Evolutionary conservation across 768 basidiomycete species (phyloP).

Genomic region (Russula earlei): DNA sequence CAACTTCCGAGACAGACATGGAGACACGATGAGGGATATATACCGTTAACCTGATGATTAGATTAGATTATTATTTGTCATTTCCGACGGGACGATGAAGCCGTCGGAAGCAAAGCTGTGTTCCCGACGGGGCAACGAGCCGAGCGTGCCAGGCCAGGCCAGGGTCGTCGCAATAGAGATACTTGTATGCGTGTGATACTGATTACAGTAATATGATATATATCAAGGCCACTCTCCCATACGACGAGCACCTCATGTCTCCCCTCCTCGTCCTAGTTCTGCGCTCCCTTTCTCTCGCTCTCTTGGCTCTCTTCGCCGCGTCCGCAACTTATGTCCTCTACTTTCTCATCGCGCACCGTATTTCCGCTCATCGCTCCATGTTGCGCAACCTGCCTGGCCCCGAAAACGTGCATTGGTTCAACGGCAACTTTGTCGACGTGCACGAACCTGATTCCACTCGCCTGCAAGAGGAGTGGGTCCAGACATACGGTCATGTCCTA

Average conservation of each 20-base stretch:
- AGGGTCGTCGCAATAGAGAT: too few relatives aligned
- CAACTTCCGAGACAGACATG: background rate
- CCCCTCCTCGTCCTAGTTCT: background rate
- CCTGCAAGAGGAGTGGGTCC: constrained; percentile 16
- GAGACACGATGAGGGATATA: background rate
- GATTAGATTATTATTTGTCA: too few relatives aligned
- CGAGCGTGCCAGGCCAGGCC: too few relatives aligned
- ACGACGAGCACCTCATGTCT: background rate
- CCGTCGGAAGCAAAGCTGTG: too few relatives aligned
- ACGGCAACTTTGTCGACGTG: constrained; percentile 1
- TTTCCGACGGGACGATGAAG: too few relatives aligned
- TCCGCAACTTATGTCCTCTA: background rate
- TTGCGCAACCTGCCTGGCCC: constrained; percentile 8
- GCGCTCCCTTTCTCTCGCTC: background rate
- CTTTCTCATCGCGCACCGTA: background rate
- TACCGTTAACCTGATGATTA: too few relatives aligned
- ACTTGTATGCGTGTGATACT: too few relatives aligned
- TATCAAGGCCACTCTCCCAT: too few relatives aligned
- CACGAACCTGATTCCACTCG: constrained; percentile 1
- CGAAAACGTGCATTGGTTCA: background rate
- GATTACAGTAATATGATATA: too few relatives aligned
- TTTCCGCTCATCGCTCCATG: background rate
- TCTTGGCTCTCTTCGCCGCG: background rate
- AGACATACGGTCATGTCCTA: constrained; percentile 9
- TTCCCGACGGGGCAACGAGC: too few relatives aligned